Base-by-base conservation (phyloP, 2,329 filamentous ascomycete genomes). In the Xylariaceae sp. region DNA sequence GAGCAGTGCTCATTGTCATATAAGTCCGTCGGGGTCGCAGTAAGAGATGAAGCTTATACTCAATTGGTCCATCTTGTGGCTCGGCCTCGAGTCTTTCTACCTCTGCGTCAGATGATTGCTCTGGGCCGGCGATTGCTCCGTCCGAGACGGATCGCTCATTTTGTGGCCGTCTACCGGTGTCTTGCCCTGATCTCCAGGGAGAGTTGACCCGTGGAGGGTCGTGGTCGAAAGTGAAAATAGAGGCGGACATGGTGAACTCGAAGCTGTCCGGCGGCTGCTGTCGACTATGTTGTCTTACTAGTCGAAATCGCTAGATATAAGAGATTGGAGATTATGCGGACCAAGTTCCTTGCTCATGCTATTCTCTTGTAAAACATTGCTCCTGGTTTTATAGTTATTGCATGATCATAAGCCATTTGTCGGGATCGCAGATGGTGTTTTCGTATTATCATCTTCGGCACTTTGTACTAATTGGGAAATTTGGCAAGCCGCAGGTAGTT, bases 11-110 rank as follows among this genome's bases (percentile, higher is more conserved):
- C 69, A 87, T 87, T 26, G 80, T 82, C 29, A 79, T 81, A 70
- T 92, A 96, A 6, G 82, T 84, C 57, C 91, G 83, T 53, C 93
- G 82, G 13, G 89, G 86, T 29, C 92, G 85, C 45, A 97, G 76
- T 6, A 97, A 80, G 5, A 99, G 78, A 73, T 97, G 94, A 36
- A 99, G 76, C 72, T 99, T 99, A 75, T 99, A 99, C 73, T 99
- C 94, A 0, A 91, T 95, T 15, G 94, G 92, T 0, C 94, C 94
- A 59, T 95, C 88, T 68, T 97, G 92, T 5, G 93, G 93, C 71
- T 99, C 94, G 10, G 93, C 87, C 59, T 92, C 87, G 13, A 99
- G 76, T 66, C 87, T 91, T 37, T 86, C 73, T 6, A 79, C 64
- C n/a, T 74, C 76, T 5, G 75, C 67, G 47, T 70, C 70, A 16